Percentiles rank a stretch among this genome's conserved stretches.
Conservation (phyloP, 164 flowering plant species). For the Liquidambar formosana region DNA sequence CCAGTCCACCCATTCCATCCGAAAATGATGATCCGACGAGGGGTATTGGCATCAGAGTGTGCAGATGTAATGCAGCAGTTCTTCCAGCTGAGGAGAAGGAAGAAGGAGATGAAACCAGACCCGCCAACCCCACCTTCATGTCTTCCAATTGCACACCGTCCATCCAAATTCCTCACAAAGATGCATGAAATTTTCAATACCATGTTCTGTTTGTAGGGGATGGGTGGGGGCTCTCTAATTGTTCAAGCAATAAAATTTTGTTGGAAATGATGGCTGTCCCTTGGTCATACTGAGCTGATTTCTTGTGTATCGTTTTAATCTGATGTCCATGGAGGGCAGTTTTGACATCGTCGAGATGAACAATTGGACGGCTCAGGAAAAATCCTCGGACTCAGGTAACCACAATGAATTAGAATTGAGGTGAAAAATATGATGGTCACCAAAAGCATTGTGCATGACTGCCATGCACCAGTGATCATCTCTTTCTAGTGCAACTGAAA, state of each 20-base stretch:
- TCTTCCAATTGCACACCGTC: conserved; percentile 45
- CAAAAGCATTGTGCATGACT: too few relatives aligned
- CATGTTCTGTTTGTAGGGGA: conserved; percentile 62
- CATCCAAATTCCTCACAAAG: conserved; percentile 59
- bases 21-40: conserved; percentile 71
- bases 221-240: background rate
- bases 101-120: conserved; percentile 46
- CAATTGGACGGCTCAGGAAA: background rate
- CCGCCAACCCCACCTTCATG: conserved; percentile 47
- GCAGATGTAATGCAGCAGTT: conserved; percentile 87
- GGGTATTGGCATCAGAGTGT: conserved; percentile 74
- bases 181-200: conserved; percentile 62
- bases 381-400: too few relatives aligned
- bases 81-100: conserved; percentile 79
- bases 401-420: background rate
- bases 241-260: background rate
- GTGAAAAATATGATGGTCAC: background rate
- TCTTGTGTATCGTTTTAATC: background rate
- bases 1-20: conserved; percentile 96
- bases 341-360: background rate
- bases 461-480: too few relatives aligned
- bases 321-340: background rate
- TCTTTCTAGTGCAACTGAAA: too few relatives aligned
- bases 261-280: background rate
- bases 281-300: background rate